Evolutionary conservation across 169 alveolate species (phyloP).

Genomic region (Plasmodium berghei): DNA sequence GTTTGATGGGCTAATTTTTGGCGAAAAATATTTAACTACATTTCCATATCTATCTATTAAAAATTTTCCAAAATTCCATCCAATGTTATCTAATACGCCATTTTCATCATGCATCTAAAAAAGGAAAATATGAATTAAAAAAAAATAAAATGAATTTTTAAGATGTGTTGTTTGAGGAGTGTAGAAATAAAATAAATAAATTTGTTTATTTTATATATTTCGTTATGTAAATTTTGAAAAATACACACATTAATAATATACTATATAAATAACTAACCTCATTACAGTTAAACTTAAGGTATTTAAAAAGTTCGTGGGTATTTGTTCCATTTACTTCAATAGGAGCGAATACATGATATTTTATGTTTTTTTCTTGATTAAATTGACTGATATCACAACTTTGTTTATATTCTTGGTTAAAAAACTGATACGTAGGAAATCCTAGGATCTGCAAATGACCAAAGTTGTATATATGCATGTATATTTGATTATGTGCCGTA

Average conservation of each 20-base stretch:
- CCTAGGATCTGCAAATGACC: conserved; percentile 19
- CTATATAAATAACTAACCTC: conserved; percentile 9
- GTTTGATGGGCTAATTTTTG: conserved; percentile 32
- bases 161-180: no score
- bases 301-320: conserved; percentile 52
- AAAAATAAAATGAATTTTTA: background rate
- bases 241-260: background rate
- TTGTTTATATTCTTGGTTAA: conserved; percentile 26
- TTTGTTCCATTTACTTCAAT: conserved; percentile 63
- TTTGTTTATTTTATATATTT: no score
- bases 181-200: no score
- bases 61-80: conserved; percentile 72
- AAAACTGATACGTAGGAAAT: conserved; percentile 47
- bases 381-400: conserved; percentile 36
- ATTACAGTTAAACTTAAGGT: conserved; percentile 36
- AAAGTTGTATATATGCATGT: conserved; percentile 2
- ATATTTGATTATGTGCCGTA: background rate
- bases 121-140: background rate
- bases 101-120: conserved; percentile 51
- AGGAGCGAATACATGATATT: conserved; percentile 37
- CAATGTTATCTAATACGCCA: conserved; percentile 46
- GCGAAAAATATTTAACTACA: conserved; percentile 42
- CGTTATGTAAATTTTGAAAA: no score
- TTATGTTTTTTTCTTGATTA: conserved; percentile 26
- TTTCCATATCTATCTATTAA: conserved; percentile 48